These are phyloP conservation scores for Saccharomyces hybrid DNA, from an alignment of 1,139 yeast genomes.

Conservation along the genomic window DNA sequence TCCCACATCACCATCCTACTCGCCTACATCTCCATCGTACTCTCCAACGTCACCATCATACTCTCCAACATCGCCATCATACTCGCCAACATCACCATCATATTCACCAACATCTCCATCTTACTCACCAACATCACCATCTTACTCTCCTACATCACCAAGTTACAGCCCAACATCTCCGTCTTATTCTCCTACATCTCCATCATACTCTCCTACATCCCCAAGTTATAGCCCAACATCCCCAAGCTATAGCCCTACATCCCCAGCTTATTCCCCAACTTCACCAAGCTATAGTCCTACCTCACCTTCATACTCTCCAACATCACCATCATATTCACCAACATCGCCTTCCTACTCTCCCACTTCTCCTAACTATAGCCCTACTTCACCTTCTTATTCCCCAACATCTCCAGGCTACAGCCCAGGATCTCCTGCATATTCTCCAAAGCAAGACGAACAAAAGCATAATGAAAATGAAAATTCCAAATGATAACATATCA, in stretches of 20 bases:
- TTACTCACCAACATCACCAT: slow-evolving; percentile 56
- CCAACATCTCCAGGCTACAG: slow-evolving; percentile 48
- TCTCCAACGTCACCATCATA: slow-evolving; percentile 65
- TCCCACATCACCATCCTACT: slow-evolving; percentile 70
- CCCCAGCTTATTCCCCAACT: slow-evolving; percentile 55
- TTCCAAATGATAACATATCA: slow-evolving; percentile 3
- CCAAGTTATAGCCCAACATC: slow-evolving; percentile 51
- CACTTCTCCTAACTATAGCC: slow-evolving; percentile 45
- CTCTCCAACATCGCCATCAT: slow-evolving; percentile 58
- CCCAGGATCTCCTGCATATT: slow-evolving; percentile 47
- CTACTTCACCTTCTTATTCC: slow-evolving; percentile 47
- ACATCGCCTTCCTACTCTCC: slow-evolving; percentile 47
- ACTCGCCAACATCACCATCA: slow-evolving; percentile 52
- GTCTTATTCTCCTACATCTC: slow-evolving; percentile 48
- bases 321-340: slow-evolving; percentile 48
- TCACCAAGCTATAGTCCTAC: slow-evolving; percentile 53
- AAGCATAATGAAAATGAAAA: slow-evolving; percentile 13
- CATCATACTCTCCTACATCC: slow-evolving; percentile 51
- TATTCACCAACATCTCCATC: slow-evolving; percentile 54
- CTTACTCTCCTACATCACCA: slow-evolving; percentile 56
- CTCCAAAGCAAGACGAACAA: slow-evolving; percentile 40
- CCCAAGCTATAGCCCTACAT: slow-evolving; percentile 51
- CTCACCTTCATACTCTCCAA: slow-evolving; percentile 52
- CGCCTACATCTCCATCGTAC: slow-evolving; percentile 68
- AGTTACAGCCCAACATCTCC: slow-evolving; percentile 56